phyloP scores from a whole-genome alignment of 371 early-diverging fungal species.

The Nosema muscidifuracis region DNA sequence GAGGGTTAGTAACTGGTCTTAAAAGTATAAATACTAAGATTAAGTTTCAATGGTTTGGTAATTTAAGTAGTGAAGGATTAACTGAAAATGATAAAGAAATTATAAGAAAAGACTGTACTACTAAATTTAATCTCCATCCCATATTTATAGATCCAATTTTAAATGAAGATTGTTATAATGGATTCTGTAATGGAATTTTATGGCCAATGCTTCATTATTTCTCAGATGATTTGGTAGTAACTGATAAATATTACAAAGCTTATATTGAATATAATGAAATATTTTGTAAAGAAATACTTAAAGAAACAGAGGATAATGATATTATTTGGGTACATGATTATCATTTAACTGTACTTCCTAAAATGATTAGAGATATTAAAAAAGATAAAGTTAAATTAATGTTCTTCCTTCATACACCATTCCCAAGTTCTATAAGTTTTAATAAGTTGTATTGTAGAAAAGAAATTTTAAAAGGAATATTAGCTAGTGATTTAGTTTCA shows the following conservation, averaged over 20 bases:
- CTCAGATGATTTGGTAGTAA: slow-evolving; percentile 84
- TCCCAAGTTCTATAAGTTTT: slow-evolving; percentile 86
- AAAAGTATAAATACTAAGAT: slow-evolving; percentile 82
- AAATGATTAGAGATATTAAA: slow-evolving; percentile 68
- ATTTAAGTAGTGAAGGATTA: slow-evolving; percentile 81
- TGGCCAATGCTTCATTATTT: slow-evolving; percentile 98
- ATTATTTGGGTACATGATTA: slow-evolving; percentile 99
- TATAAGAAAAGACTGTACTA: slow-evolving; percentile 69
- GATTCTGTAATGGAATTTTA: slow-evolving; percentile 83
- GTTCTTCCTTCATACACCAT: slow-evolving; percentile 95
- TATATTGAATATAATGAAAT: slow-evolving; percentile 79
- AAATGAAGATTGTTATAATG: slow-evolving; percentile 92
- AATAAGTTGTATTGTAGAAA: slow-evolving; percentile 78
- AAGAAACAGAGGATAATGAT: slow-evolving; percentile 77
- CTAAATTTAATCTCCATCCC: slow-evolving; percentile 79
- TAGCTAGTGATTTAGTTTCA: slow-evolving; percentile 79
- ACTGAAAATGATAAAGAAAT: slow-evolving; percentile 71
- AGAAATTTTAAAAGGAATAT: slow-evolving; percentile 79
- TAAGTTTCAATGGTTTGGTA: slow-evolving; percentile 95
- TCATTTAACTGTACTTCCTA: slow-evolving; percentile 90
- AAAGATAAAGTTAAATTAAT: slow-evolving; percentile 76
- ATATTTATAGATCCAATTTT: slow-evolving; percentile 88
- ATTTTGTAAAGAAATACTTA: slow-evolving; percentile 77
- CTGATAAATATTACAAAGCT: slow-evolving; percentile 82
- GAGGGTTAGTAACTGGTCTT: slow-evolving; percentile 91